Base-by-base conservation (phyloP, 345 rosid species). In the Microcos paniculata region DNA sequence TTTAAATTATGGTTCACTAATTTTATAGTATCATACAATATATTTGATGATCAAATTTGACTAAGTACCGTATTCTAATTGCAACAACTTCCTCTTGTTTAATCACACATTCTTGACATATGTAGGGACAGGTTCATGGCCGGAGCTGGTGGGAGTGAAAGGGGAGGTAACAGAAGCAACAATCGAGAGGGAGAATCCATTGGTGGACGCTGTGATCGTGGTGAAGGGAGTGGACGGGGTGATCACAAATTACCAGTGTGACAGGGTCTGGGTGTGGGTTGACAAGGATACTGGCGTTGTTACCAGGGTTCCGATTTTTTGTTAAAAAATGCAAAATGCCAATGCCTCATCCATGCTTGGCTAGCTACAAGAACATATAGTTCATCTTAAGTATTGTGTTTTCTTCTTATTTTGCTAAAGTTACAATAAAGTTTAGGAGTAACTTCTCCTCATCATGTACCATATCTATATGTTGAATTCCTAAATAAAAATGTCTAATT, bases 111-210 rank as follows among this genome's bases (percentile, higher is more conserved):
- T n/a, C n/a, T n/a, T n/a, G n/a, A n/a, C n/a, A 30, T 4, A 48
- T 59, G 75, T 42, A 77, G 81, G 81, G 13, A 78, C 73, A 55
- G 46, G 55, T 66, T 65, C 81, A 30, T 78, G 81, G 81, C 81
- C 81, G 7, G 77, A 78, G 77, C 61, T 73, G 4, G 0, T 72
- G 7, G 73, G 81, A 13, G 45, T 24, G 12, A 45, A 64, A 1
- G 77, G 81, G 52, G 35, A 31, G 18, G 59, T 18, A 0, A 74
- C 77, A 6, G 62, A 19, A 2, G 73, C 35, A 2, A 73, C 61
- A 16, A 73, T 73, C 8, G 77, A 78, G 81, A 78, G 59, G 48
- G 77, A 78, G 24, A 73, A 78, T 23, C 59, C 69, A 14, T 8
- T 40, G 9, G 77, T 78, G 0, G 5, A 43, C 23, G 77, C 81